Conservation (phyloP, 805 yeast species). For the Candida nitratophila region DNA sequence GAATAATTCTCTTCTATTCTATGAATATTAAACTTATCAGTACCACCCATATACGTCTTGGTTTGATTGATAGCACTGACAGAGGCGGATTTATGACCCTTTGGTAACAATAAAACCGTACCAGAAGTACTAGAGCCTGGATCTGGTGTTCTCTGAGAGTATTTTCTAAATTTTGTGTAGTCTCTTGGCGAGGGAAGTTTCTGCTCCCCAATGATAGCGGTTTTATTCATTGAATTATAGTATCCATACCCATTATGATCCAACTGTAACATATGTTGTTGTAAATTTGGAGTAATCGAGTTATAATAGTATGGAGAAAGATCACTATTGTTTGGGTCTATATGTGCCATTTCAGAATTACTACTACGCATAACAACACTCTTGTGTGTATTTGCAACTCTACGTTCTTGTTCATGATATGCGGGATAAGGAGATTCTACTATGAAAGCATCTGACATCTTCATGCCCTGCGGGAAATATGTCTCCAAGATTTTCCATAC, state of each 20-base stretch:
- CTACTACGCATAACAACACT: background rate
- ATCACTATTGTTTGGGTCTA: background rate
- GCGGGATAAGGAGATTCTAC: slow-evolving; percentile 38
- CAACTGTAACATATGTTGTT: slow-evolving; percentile 3
- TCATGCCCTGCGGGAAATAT: slow-evolving; percentile 63
- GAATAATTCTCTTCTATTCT: background rate
- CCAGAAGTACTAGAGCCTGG: slow-evolving; percentile 21
- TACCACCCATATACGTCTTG: background rate
- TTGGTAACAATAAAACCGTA: slow-evolving; percentile 45
- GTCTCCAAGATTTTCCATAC: slow-evolving; percentile 54
- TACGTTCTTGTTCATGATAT: background rate
- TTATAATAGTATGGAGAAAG: background rate
- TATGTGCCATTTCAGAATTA: background rate
- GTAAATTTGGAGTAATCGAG: background rate
- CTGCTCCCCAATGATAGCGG: slow-evolving; percentile 23
- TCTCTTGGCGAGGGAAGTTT: slow-evolving; percentile 24
- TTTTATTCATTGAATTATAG: slow-evolving; percentile 8
- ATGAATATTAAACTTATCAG: background rate
- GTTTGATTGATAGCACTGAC: background rate
- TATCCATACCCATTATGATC: background rate
- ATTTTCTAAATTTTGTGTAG: slow-evolving; percentile 9
- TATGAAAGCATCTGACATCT: slow-evolving; percentile 54
- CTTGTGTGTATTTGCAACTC: background rate
- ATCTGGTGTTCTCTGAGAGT: slow-evolving; percentile 3
- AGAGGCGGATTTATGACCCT: slow-evolving; percentile 15